Evolutionary conservation across 768 basidiomycete species (phyloP).

Genomic region (Auricularia sp.): DNA sequence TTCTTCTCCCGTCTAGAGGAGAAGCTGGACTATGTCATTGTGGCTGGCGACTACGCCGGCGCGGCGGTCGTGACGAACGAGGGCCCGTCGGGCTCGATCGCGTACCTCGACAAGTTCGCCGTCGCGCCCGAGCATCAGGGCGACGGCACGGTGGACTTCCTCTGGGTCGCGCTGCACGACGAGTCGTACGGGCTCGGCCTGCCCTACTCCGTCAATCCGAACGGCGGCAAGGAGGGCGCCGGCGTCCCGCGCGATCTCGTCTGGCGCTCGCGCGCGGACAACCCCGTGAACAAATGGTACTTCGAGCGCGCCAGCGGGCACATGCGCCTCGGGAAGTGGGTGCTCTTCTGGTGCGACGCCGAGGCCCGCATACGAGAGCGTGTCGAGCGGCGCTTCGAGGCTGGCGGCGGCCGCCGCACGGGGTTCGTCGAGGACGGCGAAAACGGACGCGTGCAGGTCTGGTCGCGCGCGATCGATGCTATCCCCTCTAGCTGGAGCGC

Average conservation of each 20-base stretch:
- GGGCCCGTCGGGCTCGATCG: conserved; percentile 38
- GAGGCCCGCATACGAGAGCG: conserved; percentile 63
- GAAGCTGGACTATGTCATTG: conserved; percentile 80
- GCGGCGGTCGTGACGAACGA: conserved; percentile 85
- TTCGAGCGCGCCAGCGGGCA: conserved; percentile 93
- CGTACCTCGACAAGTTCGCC: conserved; percentile 98
- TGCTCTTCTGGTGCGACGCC: conserved; percentile 97
- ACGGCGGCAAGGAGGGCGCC: conserved; percentile 81
- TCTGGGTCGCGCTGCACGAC: conserved; percentile 97
- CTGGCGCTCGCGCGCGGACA: conserved; percentile 87
- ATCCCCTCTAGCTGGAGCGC: conserved; percentile 76
- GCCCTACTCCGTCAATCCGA: conserved; percentile 88
- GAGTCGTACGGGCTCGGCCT: conserved; percentile 96
- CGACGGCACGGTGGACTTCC: conserved; percentile 96
- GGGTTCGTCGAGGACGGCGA: conserved; percentile 75
- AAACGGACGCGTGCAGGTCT: conserved; percentile 53
- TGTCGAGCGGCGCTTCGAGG: conserved; percentile 29
- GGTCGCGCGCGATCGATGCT: conserved; percentile 57
- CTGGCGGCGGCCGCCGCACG: conserved; percentile 47
- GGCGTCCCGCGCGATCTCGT: conserved; percentile 92
- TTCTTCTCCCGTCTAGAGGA: conserved; percentile 75
- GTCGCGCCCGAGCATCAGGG: conserved; percentile 92
- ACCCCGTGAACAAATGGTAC: conserved; percentile 99
- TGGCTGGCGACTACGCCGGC: conserved; percentile 92
- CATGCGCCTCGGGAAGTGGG: conserved; percentile 75